phyloP scores from a whole-genome alignment of 306 rosid species.

The Fragaria nilgerrensis region DNA sequence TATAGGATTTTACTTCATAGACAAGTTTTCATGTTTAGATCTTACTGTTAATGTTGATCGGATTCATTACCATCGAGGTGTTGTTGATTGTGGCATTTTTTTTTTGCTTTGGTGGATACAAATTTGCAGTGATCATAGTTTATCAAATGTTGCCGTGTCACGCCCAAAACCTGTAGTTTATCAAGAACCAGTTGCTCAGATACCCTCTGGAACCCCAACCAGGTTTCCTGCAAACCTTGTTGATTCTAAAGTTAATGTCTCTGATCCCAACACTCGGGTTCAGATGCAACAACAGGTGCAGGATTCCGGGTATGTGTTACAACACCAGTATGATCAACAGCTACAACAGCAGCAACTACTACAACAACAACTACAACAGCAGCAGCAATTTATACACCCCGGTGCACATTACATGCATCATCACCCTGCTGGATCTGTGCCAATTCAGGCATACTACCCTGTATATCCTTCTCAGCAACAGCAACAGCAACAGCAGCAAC shows the following conservation, averaged over 20 bases:
- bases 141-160: conserved; percentile 61
- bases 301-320: conserved; percentile 73
- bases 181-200: conserved; percentile 71
- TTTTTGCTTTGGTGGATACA: conserved; percentile 21
- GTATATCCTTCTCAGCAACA: conserved; percentile 87
- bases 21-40: conserved; percentile 1
- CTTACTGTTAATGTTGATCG: neutral
- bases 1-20: neutral
- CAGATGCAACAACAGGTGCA: conserved; percentile 74
- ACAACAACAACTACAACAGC: conserved; percentile 32
- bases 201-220: conserved; percentile 47
- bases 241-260: conserved; percentile 55
- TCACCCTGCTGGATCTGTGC: conserved; percentile 49
- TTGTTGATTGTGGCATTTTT: conserved; percentile 30
- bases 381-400: conserved; percentile 54
- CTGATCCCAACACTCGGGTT: conserved; percentile 60
- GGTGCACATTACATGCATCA: conserved; percentile 80
- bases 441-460: conserved; percentile 65
- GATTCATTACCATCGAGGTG: conserved; percentile 13
- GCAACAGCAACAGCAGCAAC: neutral
- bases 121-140: conserved; percentile 72
- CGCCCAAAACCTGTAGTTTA: conserved; percentile 64
- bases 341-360: conserved; percentile 29
- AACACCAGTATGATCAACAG: conserved; percentile 63
- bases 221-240: conserved; percentile 56